Base-by-base conservation (phyloP, 179 eudicot genomes). In the Patellifolia procumbens region DNA sequence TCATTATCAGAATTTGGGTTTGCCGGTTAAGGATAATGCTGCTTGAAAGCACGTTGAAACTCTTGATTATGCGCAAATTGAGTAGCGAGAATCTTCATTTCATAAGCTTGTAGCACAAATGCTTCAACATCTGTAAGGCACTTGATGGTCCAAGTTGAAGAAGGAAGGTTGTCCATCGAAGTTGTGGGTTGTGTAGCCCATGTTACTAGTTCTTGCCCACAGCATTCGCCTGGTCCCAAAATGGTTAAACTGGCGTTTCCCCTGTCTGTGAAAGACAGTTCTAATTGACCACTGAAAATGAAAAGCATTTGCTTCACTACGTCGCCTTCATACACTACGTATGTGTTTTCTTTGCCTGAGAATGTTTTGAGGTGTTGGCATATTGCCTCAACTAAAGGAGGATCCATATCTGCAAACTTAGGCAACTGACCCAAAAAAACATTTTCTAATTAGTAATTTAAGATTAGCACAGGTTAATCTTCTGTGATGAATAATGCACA, bases 31-130 rank as follows among this genome's bases (percentile, higher is more conserved):
- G 76, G 76, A 20, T 73, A 73, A 73, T 73, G 76, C 39, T 73
- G 76, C 68, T 73, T 73, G 37, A 73, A 73, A 43, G 76, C 68
- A 20, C 43, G 76, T 29, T 60, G 76, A 45, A 73, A 73, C 4
- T 73, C 58, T 60, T 73, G 76, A 31, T 73, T 60, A 19, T 73
- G 76, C 0, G 68, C 67, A 8, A 42, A 73, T 56, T 45, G 76
- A 60, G 76, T 73, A 3, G 68, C 76, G 15, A 73, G 39, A 56
- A 73, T 73, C 68, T 60, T 73, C 68, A 59, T 59, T 29, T 60
- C 68, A 59, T 28, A 73, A 59, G 76, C 76, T 19, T 73, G 42
- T 37, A 37, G 42, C 42, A 37, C 42, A 7, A 37, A 37, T 37
- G 42, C 42, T 37, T 37, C 42, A 37, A 37, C 42, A 37, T 37